Evolutionary conservation across 2,329 filamentous ascomycete species (phyloP), one percentile per base, ranked within the genome.

Genomic region (Drechslerella dactyloides): DNA sequence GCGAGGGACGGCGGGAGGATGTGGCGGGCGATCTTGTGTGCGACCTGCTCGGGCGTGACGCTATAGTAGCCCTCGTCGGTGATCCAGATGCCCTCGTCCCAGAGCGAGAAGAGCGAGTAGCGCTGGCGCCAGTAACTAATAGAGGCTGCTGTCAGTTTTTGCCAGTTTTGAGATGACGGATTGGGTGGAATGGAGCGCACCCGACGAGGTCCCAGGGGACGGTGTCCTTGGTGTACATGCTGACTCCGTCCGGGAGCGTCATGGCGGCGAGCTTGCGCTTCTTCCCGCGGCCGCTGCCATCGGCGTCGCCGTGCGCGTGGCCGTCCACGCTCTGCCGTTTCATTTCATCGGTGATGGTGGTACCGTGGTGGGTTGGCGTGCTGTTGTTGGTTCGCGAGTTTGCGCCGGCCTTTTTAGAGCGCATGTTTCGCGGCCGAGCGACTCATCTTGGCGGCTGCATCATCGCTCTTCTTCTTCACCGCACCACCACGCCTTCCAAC

Each of bases 31-130:
- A 91, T 80, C 89, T 87, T 69, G 90, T 89, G 87, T 70, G 94
- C 94, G 27, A 99, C 86, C 2, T 90, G 90, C 79, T 99, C 93
- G 13, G 94, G 93, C 0, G 96, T 99, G 6, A 97, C 93, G 62
- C 93, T 94, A 79, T 94, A 99, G 94, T 94, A 99, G 60, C 92
- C 90, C 80, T 93, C 89, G 78, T 96, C 88, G 0, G 96, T 99
- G 84, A 99, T 87, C 83, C 87, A 89, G 75, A 99, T 85, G 62
- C 92, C 93, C 68, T 93, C 85, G 78, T 97, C 89, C 78, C 97
- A 99, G 76, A 85, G 85, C 15, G 89, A 88, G 81, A 96, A 99
- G 75, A 99, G 90, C 58, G 87, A 89, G 79, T 94, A 88, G 69
- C 94, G 86, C 78, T 97, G 93, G 15, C 89, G 84, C 86, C 91